Evolutionary conservation across 331 rosid genomes (phyloP), one percentile per base, ranked within the genome.

Genomic region (Spiraea crenata): DNA sequence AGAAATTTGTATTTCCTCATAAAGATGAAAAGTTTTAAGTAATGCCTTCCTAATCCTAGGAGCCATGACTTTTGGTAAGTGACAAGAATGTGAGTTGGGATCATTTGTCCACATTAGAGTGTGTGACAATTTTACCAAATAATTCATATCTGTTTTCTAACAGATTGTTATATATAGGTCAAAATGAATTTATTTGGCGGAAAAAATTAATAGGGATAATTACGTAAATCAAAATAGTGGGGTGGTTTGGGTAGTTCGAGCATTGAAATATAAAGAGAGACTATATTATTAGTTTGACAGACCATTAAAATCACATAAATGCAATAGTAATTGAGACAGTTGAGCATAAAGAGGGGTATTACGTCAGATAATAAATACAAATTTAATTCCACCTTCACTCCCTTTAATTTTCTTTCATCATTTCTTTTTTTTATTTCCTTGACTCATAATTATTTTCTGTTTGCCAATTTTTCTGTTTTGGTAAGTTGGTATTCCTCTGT

Each of bases 271-370:
- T 83, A 51, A 73, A 38, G 71, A 72, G 79, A 14, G 72, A 83
- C 81, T 74, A 65, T 77, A 80, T 85, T 85, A 87, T 87, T 85
- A 85, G 85, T 76, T 77, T 73, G 82, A 77, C 69, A 82, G 84
- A 72, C 80, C 88, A 90, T 85, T 87, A 79, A 87, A 83, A 85
- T 63, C 89, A 76, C 80, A 86, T 86, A 90, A 92, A 88, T 92
- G 96, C 96, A 71, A 79, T 78, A 87, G 90, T 86, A 90, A 88
- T 80, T 85, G 92, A 85, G 82, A 77, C 90, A 17, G 92, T 88
- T 88, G 98, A 85, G 85, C 87, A 83, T 83, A 75, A 86, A 79
- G 93, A 84, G 67, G 80, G 83, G 71, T 71, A 79, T 76, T 79
- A 63, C 85, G 76, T 89, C 89, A 77, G 74, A 61, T 86, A 86